Percentiles rank a stretch among this genome's conserved stretches.
These are phyloP conservation scores for Sporopachydermia cereana DNA, from an alignment of 1,139 yeast species.

Conservation along the genomic window DNA sequence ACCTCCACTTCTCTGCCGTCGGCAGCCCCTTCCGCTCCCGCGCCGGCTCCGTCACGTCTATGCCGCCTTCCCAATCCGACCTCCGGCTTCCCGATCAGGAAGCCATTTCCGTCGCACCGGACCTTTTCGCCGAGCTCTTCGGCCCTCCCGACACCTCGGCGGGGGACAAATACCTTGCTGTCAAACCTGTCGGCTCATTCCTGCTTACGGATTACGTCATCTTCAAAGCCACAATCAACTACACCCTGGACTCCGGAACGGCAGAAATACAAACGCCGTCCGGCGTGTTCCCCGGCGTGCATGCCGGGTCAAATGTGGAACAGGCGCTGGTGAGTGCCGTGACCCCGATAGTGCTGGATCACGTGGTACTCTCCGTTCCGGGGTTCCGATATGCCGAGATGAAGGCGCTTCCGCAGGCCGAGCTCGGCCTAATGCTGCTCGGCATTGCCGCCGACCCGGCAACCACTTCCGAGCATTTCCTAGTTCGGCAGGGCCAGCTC, in stretches of 20 bases:
- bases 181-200: slow-evolving; percentile 14
- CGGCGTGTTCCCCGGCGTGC: background rate
- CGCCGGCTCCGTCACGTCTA: background rate
- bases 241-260: slow-evolving; percentile 12
- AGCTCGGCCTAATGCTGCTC: background rate
- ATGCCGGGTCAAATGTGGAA: slow-evolving; percentile 5
- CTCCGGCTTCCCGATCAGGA: background rate
- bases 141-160: background rate
- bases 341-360: slow-evolving; percentile 7
- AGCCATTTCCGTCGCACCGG: background rate
- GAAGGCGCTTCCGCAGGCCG: background rate
- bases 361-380: slow-evolving; percentile 8
- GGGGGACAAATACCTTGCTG: slow-evolving; percentile 9
- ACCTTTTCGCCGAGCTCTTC: slow-evolving; percentile 3
- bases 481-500: slow-evolving; percentile 1
- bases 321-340: slow-evolving; percentile 8
- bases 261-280: slow-evolving; percentile 11
- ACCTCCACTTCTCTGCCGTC: background rate
- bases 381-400: slow-evolving; percentile 1
- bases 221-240: slow-evolving; percentile 12
- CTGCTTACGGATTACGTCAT: slow-evolving; percentile 10
- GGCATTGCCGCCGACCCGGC: background rate
- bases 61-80: background rate
- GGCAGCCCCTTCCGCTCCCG: slow-evolving; percentile 1
- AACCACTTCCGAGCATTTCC: slow-evolving; percentile 15